Evolutionary conservation across 768 basidiomycete species (phyloP).

Genomic region (Suillus sp.): DNA sequence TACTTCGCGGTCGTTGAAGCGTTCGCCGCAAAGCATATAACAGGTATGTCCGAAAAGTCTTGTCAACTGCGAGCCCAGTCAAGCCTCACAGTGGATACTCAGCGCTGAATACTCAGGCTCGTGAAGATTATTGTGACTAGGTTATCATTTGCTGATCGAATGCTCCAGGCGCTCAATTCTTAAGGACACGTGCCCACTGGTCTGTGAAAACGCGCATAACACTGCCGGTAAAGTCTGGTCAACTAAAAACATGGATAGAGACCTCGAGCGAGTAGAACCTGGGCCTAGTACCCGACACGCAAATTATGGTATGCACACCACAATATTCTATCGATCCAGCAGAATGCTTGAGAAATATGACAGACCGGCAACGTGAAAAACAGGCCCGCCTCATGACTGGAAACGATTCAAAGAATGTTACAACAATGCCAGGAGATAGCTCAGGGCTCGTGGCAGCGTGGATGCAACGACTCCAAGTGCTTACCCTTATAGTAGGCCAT

Average conservation of each 20-base stretch:
- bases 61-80: background rate
- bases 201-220: constrained; percentile 55
- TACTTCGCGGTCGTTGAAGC: background rate
- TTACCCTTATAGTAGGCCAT: constrained; percentile 28
- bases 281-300: background rate
- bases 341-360: background rate
- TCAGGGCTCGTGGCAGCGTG: constrained; percentile 27
- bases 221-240: constrained; percentile 28
- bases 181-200: background rate
- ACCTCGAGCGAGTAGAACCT: background rate
- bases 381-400: no score
- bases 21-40: background rate
- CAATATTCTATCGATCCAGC: background rate
- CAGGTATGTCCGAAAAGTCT: background rate
- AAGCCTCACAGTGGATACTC: background rate
- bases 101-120: background rate
- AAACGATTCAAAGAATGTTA: background rate
- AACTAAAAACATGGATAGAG: background rate
- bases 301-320: background rate
- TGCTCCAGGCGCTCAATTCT: background rate
- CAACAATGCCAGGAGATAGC: constrained; percentile 1
- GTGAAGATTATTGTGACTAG: no score
- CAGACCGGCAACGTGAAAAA: background rate
- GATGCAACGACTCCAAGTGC: constrained; percentile 30
- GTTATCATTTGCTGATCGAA: background rate